Conservation (phyloP, 805 yeast genomes). For the Saturnispora serradocipensis region DNA sequence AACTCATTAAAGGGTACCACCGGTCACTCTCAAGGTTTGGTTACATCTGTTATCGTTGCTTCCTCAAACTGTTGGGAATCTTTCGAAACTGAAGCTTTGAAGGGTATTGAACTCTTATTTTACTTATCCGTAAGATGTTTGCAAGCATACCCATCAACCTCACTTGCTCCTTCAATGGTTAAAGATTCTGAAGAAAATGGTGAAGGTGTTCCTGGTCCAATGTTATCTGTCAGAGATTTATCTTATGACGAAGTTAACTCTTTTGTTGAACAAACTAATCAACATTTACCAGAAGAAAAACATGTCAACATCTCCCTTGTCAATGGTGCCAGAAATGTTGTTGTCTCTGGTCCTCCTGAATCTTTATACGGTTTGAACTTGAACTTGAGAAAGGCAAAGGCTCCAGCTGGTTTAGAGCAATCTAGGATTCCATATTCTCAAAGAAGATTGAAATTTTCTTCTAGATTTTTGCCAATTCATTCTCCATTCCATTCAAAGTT, state of each 20-base stretch:
- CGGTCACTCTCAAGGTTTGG: conserved; percentile 87
- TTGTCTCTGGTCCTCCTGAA: conserved; percentile 97
- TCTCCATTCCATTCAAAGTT: conserved; percentile 96
- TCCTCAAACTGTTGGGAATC: conserved; percentile 77
- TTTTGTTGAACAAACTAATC: conserved; percentile 78
- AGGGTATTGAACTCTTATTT: conserved; percentile 79
- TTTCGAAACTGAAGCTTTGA: conserved; percentile 60
- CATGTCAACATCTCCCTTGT: conserved; percentile 85
- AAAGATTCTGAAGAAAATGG: conserved; percentile 88
- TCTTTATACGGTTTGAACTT: conserved; percentile 92
- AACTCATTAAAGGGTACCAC: conserved; percentile 62
- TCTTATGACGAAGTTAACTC: conserved; percentile 68
- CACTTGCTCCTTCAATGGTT: conserved; percentile 86
- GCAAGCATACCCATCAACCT: conserved; percentile 84
- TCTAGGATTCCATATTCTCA: conserved; percentile 88
- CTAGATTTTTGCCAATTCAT: conserved; percentile 88
- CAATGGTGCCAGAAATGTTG: conserved; percentile 94
- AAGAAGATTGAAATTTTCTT: conserved; percentile 88
- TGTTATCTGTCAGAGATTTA: conserved; percentile 90
- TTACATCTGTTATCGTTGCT: conserved; percentile 88
- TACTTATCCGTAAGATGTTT: conserved; percentile 91
- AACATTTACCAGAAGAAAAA: conserved; percentile 85
- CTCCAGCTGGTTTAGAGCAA: conserved; percentile 90
- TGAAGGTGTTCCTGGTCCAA: conserved; percentile 96
- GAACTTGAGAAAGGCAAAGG: conserved; percentile 87